Evolutionary conservation across 2,329 filamentous ascomycete genomes (phyloP), one percentile per base, ranked within the genome.

Genomic region (Penicillium brevicompactum): DNA sequence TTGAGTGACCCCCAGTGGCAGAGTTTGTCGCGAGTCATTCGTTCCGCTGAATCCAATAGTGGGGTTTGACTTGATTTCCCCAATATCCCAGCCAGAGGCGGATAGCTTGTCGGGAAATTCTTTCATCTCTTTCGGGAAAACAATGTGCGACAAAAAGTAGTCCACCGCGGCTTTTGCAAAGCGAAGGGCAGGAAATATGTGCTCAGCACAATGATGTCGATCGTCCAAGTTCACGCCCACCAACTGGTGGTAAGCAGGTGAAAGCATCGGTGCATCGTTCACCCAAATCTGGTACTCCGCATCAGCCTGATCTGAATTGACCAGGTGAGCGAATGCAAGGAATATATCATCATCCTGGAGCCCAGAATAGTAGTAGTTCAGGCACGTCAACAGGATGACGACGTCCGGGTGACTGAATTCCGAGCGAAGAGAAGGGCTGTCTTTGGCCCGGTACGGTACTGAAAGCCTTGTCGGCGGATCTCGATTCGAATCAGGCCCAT

Each of bases 31-130:
- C 0, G 82, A 84, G 59, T 91, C 87, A 22, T 85, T 87, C 0
- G 88, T 91, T 0, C 88, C 87, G 51, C 85, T 89, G 63, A 91
- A 91, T 0, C 88, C 88, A 0, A 84, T 86, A 0, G 80, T 85
- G 0, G 80, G 76, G 18, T 83, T 72, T 0, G 16, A 5, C 51
- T 80, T 86, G 4, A 46, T 46, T 37, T 73, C 66, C 5, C 56
- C 60, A 16, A 90, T 72, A 56, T 91, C 86, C 87, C 87, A 91
- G 0, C 86, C 87, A 0, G 87, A 90, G 0, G 84, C 79, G 0
- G 83, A 85, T 0, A 91, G 70, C 56, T 89, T 90, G 8, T 78
- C 52, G 0, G 82, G 80, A 46, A 89, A 91, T 55, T 89, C 83
- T 21, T 80, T 85, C 57, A 84, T 80, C 21, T 87, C 81, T 31